Conservation (phyloP, 2,329 filamentous ascomycete species). For the Hymenoscyphus fraxineus region DNA sequence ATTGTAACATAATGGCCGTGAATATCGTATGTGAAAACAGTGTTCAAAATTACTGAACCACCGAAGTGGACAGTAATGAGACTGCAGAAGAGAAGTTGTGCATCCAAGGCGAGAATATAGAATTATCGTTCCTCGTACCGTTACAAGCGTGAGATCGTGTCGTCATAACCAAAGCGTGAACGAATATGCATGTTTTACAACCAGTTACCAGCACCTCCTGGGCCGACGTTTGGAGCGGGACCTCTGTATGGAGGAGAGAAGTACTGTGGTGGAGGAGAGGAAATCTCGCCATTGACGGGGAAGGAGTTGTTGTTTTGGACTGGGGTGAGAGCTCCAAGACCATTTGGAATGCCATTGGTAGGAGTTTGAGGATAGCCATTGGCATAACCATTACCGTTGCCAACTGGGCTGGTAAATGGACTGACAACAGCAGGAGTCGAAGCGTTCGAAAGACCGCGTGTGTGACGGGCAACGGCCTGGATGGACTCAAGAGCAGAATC, state of each 20-base stretch:
- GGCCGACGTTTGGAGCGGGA: conserved; percentile 15
- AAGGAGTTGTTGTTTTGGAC: conserved; percentile 22
- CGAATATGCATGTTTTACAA: conserved; percentile 23
- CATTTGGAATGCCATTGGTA: conserved; percentile 20
- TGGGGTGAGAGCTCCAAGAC: conserved; percentile 18
- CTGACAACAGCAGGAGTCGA: conserved; percentile 25
- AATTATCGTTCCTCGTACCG: conserved; percentile 35
- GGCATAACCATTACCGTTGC: conserved; percentile 22
- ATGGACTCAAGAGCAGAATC: conserved; percentile 12
- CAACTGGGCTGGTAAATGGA: conserved; percentile 25
- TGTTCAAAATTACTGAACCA: conserved; percentile 22
- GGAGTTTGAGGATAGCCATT: conserved; percentile 26
- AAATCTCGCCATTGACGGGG: conserved; percentile 26
- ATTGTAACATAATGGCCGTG: conserved; percentile 36
- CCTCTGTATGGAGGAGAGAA: conserved; percentile 32
- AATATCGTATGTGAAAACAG: conserved; percentile 36
- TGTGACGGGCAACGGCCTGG: conserved; percentile 32
- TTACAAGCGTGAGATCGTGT: conserved; percentile 37
- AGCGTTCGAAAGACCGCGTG: conserved; percentile 33
- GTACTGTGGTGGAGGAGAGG: conserved; percentile 20
- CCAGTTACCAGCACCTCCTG: conserved; percentile 29
- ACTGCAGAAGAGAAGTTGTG: conserved; percentile 18
- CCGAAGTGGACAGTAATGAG: conserved; percentile 10
- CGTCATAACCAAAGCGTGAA: conserved; percentile 29
- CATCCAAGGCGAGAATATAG: conserved; percentile 29